Evolutionary conservation across 176 grass and related monocot species (phyloP).

Genomic region (Oryza glumipatula): DNA sequence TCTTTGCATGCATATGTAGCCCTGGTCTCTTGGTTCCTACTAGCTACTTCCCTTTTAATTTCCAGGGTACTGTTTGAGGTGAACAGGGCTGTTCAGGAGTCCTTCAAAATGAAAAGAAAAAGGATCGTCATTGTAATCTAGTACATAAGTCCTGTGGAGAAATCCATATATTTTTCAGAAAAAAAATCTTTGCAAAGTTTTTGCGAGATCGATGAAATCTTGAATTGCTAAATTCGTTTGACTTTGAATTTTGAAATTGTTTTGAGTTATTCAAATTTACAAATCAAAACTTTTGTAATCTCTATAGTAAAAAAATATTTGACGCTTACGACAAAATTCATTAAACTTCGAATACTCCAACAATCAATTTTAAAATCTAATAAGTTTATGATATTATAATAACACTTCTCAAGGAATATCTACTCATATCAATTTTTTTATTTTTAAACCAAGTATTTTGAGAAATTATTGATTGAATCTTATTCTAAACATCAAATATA

Average conservation of each 20-base stretch:
- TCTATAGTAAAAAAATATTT: too few relatives aligned
- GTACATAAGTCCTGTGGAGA: neutral
- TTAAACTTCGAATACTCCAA: too few relatives aligned
- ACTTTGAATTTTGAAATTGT: neutral
- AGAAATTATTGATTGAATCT: too few relatives aligned
- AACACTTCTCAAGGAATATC: too few relatives aligned
- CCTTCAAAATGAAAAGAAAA: neutral
- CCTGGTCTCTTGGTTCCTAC: neutral
- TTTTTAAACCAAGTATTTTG: too few relatives aligned
- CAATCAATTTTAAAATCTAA: too few relatives aligned
- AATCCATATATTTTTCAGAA: neutral
- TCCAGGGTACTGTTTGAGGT: neutral
- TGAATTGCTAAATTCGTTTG: neutral
- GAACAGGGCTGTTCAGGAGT: neutral
- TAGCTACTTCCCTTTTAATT: neutral
- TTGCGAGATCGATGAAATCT: neutral
- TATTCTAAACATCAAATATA: too few relatives aligned
- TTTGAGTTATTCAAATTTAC: neutral
- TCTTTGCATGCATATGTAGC: neutral
- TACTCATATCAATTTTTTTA: too few relatives aligned
- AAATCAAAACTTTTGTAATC: neutral
- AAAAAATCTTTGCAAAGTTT: neutral
- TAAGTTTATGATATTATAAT: too few relatives aligned
- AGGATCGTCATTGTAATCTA: neutral
- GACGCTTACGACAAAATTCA: too few relatives aligned